These are phyloP conservation scores for Penicillium cinerascens DNA, from an alignment of 495 filamentous ascomycete species.

Conservation along the genomic window DNA sequence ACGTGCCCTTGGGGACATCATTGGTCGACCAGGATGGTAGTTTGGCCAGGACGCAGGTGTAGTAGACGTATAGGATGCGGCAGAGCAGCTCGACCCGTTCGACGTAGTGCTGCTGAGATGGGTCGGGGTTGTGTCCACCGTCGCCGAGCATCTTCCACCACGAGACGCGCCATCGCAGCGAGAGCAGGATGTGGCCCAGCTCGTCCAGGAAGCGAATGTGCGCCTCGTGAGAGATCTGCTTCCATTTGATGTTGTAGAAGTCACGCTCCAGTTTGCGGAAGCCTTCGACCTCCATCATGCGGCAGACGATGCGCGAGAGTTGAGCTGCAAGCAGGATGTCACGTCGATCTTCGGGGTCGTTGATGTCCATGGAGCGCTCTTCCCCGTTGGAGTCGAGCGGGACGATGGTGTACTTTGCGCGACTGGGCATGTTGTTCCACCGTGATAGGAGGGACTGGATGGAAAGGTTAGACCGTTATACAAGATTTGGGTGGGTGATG, in stretches of 20 bases:
- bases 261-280: slow-evolving; percentile 48
- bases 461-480: slow-evolving; percentile 4
- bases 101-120: slow-evolving; percentile 43
- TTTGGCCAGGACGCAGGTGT: slow-evolving; percentile 47
- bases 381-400: slow-evolving; percentile 28
- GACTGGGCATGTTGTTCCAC: slow-evolving; percentile 53
- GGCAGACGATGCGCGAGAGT: slow-evolving; percentile 47
- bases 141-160: slow-evolving; percentile 50
- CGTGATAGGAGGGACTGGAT: slow-evolving; percentile 41
- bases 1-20: slow-evolving; percentile 41
- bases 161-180: slow-evolving; percentile 48
- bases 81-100: slow-evolving; percentile 47
- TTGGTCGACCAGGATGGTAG: slow-evolving; percentile 41
- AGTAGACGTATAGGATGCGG: slow-evolving; percentile 50
- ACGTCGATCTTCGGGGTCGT: slow-evolving; percentile 35
- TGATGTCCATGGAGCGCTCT: slow-evolving; percentile 43
- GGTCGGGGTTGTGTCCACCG: slow-evolving; percentile 40
- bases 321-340: slow-evolving; percentile 47
- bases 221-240: slow-evolving; percentile 45
- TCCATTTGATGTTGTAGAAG: slow-evolving; percentile 52
- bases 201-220: slow-evolving; percentile 43
- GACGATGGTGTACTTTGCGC: slow-evolving; percentile 45
- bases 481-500: not conserved
- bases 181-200: slow-evolving; percentile 44
- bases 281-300: slow-evolving; percentile 50